A percentile compares a stretch with the other conserved stretches of the same genome.
Evolutionary conservation across 441 rosid genomes (phyloP).

Genomic region (Geranium incanum): DNA sequence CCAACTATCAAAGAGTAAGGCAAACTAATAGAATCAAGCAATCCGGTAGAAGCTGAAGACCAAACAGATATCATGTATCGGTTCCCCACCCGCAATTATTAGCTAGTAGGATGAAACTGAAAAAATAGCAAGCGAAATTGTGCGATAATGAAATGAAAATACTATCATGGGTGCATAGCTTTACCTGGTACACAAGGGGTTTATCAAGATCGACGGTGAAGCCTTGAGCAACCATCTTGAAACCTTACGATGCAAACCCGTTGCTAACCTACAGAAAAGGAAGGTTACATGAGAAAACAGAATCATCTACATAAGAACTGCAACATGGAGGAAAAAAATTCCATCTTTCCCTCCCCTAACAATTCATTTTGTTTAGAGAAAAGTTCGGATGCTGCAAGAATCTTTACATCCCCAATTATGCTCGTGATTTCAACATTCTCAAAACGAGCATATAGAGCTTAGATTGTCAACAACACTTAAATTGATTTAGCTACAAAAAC

Average conservation of each 20-base stretch:
- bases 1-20: background rate
- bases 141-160: background rate
- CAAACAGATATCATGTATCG: background rate
- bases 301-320: background rate
- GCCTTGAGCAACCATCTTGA: conserved; percentile 10
- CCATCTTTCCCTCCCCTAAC: background rate
- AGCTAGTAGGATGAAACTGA: background rate
- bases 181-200: conserved; percentile 11
- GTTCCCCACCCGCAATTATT: background rate
- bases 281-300: background rate
- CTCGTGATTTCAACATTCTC: background rate
- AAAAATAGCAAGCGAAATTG: background rate
- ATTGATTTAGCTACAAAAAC: background rate
- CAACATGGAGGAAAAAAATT: background rate
- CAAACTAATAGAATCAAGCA: background rate
- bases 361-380: background rate
- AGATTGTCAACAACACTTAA: background rate
- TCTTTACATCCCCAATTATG: background rate
- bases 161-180: background rate
- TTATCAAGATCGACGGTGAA: conserved; percentile 7
- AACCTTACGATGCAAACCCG: background rate
- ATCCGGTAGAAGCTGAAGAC: background rate
- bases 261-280: background rate
- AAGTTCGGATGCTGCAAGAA: background rate
- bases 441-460: background rate